Base-by-base conservation (phyloP, 2,329 filamentous ascomycete species). In the Colletotrichum noveboracense region DNA sequence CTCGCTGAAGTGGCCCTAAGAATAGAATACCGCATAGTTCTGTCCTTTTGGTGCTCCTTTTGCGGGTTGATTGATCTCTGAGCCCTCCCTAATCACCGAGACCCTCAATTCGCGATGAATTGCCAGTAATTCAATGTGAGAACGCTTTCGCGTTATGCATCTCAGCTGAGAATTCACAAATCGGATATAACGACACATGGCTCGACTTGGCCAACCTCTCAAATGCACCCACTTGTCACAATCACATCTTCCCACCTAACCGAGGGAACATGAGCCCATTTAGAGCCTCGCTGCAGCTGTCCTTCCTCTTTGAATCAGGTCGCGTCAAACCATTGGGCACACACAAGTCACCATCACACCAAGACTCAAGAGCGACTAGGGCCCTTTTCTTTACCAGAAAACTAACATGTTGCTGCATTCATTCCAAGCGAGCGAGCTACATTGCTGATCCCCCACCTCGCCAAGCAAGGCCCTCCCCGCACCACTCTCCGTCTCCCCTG, bases 391-490 rank as follows among this genome's bases (percentile, higher is more conserved):
- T 13, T 55, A 66, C 55, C 68, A 66, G 55, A 71, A 73, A 66
- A 71, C 61, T 71, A 69, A 65, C 43, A 64, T 74, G 70, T 69
- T 76, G 74, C 74, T 56, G 61, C 68, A 74, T 68, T 76, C 70
- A 69, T 73, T 36, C 70, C 65, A 73, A 43, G 62, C 28, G 73
- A 74, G 74, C 62, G 70, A 68, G 64, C 69, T 62, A 62, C 43
- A 75, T 28, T 73, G 70, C 70, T 65, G 58, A 65, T 76, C 64
- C 65, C 74, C 64, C 73, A 48, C 69, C 73, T 68, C 56, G 69
- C 64, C 43, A 73, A 67, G 62, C 62, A 72, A 75, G 73, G 73
- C 26, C 70, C 43, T 73, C 70, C 74, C 34, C 74, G 60, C 70
- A 73, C 74, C 69, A 21, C 21, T 56, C 24, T 60, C 21, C 18